A percentile compares a stretch with the other conserved stretches of the same genome.
These are phyloP conservation scores for Polysphondylium violaceum DNA, from an alignment of 78 protist species.

Conservation along the genomic window DNA sequence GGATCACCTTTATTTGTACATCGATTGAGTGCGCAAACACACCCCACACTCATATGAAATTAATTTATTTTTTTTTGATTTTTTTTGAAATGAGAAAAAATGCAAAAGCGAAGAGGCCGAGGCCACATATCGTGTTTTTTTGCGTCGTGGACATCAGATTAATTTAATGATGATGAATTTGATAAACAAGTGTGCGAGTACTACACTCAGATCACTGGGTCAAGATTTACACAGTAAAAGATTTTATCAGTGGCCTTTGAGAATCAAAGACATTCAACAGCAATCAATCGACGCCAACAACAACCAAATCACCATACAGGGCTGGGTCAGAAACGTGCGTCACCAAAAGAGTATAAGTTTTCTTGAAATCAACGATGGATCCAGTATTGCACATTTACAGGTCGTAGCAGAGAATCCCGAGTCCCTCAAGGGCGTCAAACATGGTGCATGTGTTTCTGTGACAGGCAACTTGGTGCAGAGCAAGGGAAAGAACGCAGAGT, in stretches of 20 bases:
- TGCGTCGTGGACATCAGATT: too few relatives aligned
- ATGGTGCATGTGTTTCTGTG: conserved; percentile 55
- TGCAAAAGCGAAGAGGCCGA: too few relatives aligned
- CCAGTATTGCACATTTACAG: conserved; percentile 33
- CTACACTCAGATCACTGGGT: too few relatives aligned
- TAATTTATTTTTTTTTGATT: background rate
- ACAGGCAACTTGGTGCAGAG: conserved; percentile 15
- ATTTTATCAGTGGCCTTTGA: conserved; percentile 14
- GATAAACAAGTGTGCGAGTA: too few relatives aligned
- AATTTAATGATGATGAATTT: background rate
- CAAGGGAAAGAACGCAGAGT: conserved; percentile 27
- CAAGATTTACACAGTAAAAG: too few relatives aligned
- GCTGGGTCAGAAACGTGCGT: conserved; percentile 59
- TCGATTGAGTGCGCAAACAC: too few relatives aligned
- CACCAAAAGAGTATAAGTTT: conserved; percentile 53
- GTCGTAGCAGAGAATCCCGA: conserved; percentile 56
- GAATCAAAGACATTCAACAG: conserved; percentile 5
- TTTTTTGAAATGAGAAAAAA: background rate
- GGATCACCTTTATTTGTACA: too few relatives aligned
- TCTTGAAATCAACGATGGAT: conserved; percentile 59
- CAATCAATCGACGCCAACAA: background rate
- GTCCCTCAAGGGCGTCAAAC: background rate
- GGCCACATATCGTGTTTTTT: too few relatives aligned
- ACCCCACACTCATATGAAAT: too few relatives aligned
- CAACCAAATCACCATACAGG: conserved; percentile 8